These are phyloP conservation scores for Rhipidocladum racemiflorum DNA, from an alignment of 176 grass and related monocot species.

Conservation along the genomic window DNA sequence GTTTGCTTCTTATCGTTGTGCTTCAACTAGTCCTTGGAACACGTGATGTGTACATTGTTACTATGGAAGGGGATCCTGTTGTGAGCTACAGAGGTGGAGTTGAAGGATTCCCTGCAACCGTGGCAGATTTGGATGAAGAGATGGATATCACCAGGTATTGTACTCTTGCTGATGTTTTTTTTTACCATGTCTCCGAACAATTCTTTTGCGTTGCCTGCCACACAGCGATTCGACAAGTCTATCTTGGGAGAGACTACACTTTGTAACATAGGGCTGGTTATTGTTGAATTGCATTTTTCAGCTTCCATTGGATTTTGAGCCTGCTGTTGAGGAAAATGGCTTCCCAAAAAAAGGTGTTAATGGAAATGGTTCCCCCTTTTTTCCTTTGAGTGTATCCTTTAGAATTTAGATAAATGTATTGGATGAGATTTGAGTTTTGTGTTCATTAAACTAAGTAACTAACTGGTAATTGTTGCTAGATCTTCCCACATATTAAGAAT, in stretches of 20 bases:
- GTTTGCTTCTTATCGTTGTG: slow-evolving; percentile 53
- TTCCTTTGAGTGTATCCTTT: background rate
- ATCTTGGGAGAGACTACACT: background rate
- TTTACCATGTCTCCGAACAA: background rate
- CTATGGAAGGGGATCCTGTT: slow-evolving; percentile 81
- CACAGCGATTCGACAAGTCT: background rate
- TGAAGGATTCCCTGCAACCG: slow-evolving; percentile 73
- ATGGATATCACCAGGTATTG: slow-evolving; percentile 78
- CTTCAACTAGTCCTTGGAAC: slow-evolving; percentile 45
- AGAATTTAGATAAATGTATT: background rate
- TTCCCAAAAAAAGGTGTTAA: background rate
- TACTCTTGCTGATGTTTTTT: background rate
- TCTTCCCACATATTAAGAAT: background rate
- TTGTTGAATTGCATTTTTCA: background rate
- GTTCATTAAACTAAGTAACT: background rate
- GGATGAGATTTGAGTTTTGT: background rate
- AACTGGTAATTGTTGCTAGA: background rate
- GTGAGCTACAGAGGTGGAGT: slow-evolving; percentile 70
- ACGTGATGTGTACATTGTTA: slow-evolving; percentile 93
- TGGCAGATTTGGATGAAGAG: slow-evolving; percentile 59
- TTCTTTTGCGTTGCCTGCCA: background rate
- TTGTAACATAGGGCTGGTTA: background rate
- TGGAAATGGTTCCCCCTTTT: background rate
- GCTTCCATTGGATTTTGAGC: background rate
- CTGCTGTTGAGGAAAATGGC: background rate